A percentile compares a stretch with the other conserved stretches of the same genome.
phyloP scores from a whole-genome alignment of 2,329 filamentous ascomycete species.

The Aspergillus spinulosporus region DNA sequence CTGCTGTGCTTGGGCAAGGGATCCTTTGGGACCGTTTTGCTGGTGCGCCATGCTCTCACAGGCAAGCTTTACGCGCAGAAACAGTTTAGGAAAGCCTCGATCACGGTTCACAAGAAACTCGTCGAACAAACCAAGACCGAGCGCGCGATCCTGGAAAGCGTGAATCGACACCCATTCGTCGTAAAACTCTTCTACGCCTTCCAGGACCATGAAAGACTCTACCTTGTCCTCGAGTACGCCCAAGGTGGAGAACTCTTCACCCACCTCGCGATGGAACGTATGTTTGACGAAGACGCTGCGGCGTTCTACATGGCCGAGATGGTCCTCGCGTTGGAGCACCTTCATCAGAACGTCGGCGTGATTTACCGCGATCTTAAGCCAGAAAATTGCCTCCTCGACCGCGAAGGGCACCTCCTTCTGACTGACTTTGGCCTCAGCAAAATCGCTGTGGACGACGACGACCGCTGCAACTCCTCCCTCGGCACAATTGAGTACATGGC shows the following conservation, averaged over 20 bases:
- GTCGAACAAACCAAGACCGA: constrained; percentile 98
- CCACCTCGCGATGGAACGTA: constrained; percentile 89
- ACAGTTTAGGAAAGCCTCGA: constrained; percentile 94
- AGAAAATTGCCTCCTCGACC: constrained; percentile 92
- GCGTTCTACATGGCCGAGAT: constrained; percentile 99
- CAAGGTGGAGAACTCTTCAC: constrained; percentile 96
- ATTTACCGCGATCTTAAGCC: constrained; percentile 97
- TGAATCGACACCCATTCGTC: constrained; percentile 95
- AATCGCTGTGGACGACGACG: constrained; percentile 72
- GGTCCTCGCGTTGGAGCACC: constrained; percentile 87
- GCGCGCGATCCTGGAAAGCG: constrained; percentile 88
- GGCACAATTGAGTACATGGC: constrained; percentile 99
- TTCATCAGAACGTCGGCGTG: constrained; percentile 88
- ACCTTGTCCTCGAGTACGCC: constrained; percentile 95
- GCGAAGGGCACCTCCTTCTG: constrained; percentile 85
- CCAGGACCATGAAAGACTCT: constrained; percentile 96
- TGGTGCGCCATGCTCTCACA: constrained; percentile 86
- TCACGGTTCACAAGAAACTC: constrained; percentile 92
- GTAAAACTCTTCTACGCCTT: constrained; percentile 98
- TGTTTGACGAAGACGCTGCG: constrained; percentile 86
- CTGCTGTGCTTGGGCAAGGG: constrained; percentile 93
- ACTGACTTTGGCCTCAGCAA: constrained; percentile 98
- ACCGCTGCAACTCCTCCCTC: constrained; percentile 81
- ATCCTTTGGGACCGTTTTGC: constrained; percentile 88
- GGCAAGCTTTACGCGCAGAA: constrained; percentile 95